Percentiles rank a stretch among this genome's conserved stretches.
Evolutionary conservation across 306 rosid species (phyloP).

Genomic region (Cyamopsis tetragonoloba): DNA sequence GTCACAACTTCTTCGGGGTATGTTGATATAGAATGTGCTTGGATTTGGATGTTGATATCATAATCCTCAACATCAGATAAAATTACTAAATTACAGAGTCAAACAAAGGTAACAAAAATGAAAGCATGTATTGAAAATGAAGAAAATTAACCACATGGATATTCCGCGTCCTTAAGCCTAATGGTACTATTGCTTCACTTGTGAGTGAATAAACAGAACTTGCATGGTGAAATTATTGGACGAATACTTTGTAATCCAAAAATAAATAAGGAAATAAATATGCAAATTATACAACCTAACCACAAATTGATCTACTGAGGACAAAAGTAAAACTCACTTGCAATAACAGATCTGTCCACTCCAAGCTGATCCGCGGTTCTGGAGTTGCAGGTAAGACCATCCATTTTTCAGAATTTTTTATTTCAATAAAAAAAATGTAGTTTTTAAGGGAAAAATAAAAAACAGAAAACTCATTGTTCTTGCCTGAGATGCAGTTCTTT

Average conservation of each 20-base stretch:
- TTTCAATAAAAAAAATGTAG: neutral
- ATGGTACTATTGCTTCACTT: neutral
- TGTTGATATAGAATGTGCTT: too few species aligned
- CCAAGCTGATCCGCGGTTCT: slow-evolving; percentile 72
- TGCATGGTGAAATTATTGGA: neutral
- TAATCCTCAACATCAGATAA: neutral
- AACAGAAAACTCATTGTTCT: slow-evolving; percentile 19
- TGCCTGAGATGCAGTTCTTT: slow-evolving; percentile 73
- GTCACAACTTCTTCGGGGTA: neutral
- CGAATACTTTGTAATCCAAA: neutral
- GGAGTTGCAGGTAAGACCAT: slow-evolving; percentile 16
- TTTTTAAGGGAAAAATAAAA: neutral
- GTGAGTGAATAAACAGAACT: neutral
- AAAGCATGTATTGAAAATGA: neutral
- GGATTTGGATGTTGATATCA: neutral
- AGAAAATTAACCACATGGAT: neutral
- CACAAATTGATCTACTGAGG: neutral
- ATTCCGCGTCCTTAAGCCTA: neutral
- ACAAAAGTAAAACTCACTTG: slow-evolving; percentile 48
- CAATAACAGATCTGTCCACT: slow-evolving; percentile 56
- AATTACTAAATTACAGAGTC: neutral
- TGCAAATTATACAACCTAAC: slow-evolving; percentile 1
- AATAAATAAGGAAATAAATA: neutral
- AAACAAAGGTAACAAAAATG: neutral
- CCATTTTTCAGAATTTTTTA: neutral